Conservation (phyloP, 1,139 yeast genomes). For the Yamadazyma conglobata region DNA sequence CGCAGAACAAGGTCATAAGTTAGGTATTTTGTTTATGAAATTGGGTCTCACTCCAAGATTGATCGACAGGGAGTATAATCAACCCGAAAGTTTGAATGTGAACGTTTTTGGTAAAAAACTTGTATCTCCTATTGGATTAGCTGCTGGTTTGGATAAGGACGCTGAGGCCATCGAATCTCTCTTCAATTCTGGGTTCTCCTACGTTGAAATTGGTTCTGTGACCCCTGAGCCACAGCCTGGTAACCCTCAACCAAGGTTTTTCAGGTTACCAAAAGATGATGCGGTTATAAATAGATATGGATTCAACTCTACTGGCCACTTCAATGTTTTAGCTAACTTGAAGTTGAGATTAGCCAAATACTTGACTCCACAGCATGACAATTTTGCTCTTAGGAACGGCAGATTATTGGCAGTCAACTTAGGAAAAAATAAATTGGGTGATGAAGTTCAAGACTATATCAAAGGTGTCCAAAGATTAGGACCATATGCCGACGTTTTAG, state of each 20-base stretch:
- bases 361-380: constrained; percentile 31
- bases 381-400: constrained; percentile 63
- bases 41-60: constrained; percentile 65
- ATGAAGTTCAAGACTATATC: constrained; percentile 81
- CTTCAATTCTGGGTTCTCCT: constrained; percentile 76
- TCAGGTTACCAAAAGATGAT: constrained; percentile 76
- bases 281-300: constrained; percentile 96
- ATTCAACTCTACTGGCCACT: constrained; percentile 88
- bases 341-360: constrained; percentile 54
- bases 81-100: constrained; percentile 48
- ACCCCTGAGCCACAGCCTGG: constrained; percentile 95
- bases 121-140: constrained; percentile 82
- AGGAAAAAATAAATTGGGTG: constrained; percentile 91
- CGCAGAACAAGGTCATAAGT: constrained; percentile 80
- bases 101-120: constrained; percentile 62
- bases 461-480: constrained; percentile 82
- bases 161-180: constrained; percentile 91
- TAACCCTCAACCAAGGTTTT: constrained; percentile 85
- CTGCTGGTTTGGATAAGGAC: constrained; percentile 94
- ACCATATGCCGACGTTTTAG: constrained; percentile 81
- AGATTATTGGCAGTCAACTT: constrained; percentile 77
- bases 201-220: constrained; percentile 89
- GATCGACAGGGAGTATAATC: constrained; percentile 41
- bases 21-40: constrained; percentile 70
- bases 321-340: constrained; percentile 62